phyloP scores from a whole-genome alignment of 2,329 filamentous ascomycete genomes.

The Aureobasidium sp. region DNA sequence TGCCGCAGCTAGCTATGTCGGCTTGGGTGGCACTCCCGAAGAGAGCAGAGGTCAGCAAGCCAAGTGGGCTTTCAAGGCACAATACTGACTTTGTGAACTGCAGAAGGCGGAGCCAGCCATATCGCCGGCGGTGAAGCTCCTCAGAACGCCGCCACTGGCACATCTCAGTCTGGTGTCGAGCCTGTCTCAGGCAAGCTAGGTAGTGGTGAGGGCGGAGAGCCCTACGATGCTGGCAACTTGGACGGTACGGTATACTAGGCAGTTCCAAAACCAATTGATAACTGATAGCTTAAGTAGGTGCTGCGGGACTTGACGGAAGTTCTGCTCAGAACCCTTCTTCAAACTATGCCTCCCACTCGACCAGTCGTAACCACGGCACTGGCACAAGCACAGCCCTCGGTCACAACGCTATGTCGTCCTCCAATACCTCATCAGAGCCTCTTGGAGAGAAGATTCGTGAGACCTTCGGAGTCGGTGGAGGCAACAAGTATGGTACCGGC shows the following conservation, averaged over 20 bases:
- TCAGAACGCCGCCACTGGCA: not conserved
- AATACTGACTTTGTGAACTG: not conserved
- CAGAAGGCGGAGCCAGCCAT: not conserved
- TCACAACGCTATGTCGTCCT: not conserved
- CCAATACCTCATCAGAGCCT: not conserved
- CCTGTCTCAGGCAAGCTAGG: constrained; percentile 66
- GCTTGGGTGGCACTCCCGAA: not conserved
- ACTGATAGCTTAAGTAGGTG: not conserved
- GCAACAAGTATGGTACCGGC: not conserved
- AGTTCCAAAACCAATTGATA: not conserved
- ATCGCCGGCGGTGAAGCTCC: constrained; percentile 12
- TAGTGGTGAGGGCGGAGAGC: constrained; percentile 60
- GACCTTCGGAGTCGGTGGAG: not conserved
- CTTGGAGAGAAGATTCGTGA: constrained; percentile 4
- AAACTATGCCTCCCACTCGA: not conserved
- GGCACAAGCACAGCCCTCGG: not conserved
- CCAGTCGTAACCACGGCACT: not conserved
- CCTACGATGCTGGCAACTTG: constrained; percentile 74
- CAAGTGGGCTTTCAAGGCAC: too few species aligned
- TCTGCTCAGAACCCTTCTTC: not conserved
- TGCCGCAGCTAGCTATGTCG: constrained; percentile 6
- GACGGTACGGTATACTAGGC: constrained; percentile 40
- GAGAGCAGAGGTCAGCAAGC: constrained; percentile 8
- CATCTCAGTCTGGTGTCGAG: constrained; percentile 45
- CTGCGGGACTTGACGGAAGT: not conserved